phyloP scores from a whole-genome alignment of 768 basidiomycete species.

The Phallus indusiatus region DNA sequence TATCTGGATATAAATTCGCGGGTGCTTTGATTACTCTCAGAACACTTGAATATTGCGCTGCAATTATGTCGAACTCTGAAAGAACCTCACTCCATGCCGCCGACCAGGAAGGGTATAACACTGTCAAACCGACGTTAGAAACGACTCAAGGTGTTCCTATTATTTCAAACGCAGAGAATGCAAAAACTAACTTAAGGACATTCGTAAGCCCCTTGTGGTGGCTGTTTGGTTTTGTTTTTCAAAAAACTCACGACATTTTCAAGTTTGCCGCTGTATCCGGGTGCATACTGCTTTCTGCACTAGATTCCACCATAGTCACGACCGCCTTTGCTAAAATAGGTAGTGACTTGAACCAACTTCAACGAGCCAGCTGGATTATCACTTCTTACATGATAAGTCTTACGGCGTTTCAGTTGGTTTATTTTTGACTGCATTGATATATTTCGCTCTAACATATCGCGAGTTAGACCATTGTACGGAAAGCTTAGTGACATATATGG shows the following conservation, averaged over 20 bases:
- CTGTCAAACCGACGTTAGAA: neutral
- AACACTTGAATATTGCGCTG: too few species aligned
- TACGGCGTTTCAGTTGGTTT: slow-evolving; percentile 46
- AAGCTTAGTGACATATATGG: slow-evolving; percentile 56
- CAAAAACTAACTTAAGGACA: neutral
- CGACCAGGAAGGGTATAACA: neutral
- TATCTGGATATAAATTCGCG: too few species aligned
- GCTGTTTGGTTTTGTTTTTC: neutral
- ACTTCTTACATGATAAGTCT: slow-evolving; percentile 53
- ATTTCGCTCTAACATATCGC: neutral
- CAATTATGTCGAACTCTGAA: neutral
- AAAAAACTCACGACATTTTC: neutral
- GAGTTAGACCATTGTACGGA: slow-evolving; percentile 46
- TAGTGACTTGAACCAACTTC: slow-evolving; percentile 48
- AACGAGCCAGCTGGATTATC: slow-evolving; percentile 60
- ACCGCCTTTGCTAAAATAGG: slow-evolving; percentile 48
- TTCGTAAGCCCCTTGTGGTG: neutral
- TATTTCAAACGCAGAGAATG: too few species aligned
- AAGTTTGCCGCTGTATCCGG: slow-evolving; percentile 31
- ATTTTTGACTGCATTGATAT: neutral
- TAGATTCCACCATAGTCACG: slow-evolving; percentile 42
- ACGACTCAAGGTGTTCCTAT: too few species aligned
- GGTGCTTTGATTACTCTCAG: too few species aligned
- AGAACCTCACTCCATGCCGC: neutral
- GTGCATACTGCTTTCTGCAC: slow-evolving; percentile 37